Evolutionary conservation across 495 filamentous ascomycete genomes (phyloP), one percentile per base, ranked within the genome.

Genomic region (Tuber borchii): DNA sequence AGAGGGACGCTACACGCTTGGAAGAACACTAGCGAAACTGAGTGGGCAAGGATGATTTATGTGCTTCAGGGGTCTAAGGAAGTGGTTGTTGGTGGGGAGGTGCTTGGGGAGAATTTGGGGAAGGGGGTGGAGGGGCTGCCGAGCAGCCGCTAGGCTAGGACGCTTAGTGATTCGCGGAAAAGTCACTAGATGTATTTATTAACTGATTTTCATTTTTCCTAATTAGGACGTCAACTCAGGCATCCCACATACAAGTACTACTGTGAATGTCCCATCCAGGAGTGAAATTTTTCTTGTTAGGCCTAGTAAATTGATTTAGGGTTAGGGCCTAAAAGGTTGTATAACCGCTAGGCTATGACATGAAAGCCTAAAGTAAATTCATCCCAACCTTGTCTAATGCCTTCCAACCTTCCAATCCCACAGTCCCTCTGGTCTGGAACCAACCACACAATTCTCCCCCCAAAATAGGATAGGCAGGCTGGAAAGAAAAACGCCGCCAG

Each of bases 1-100:
- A 82, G 91, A 56, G 90, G 85, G 0, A 92, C 90, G 7, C 90
- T 88, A 80, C 92, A 95, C 84, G 87, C 87, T 8, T 93, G 89
- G 90, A 86, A 85, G 16, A 93, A 93, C 80, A 82, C 76, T 26
- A 89, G 85, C 73, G 74, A 83, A 77, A 87, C 83, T 20, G 84
- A 87, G 78, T 90, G 88, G 89, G 84, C 86, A 14, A 82, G 90
- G 26, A 88, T 90, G 85, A 75, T 89, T 73, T 91, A 88, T 84
- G 86, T 91, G 0, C 78, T 91, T 83, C 85, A 88, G 84, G 86
- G 87, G 61, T 85, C 84, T 46, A 73, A 84, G 82, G 79, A 83
- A 3, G 31, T 89, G 48, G 82, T 83, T 8, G 82, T 89, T 16
- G 73, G 86, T 72, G 87, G 86, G 8, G 78, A 82, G 73, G 74